Conservation (phyloP, 2,329 filamentous ascomycete species). For the Trichophaea hybrida region DNA sequence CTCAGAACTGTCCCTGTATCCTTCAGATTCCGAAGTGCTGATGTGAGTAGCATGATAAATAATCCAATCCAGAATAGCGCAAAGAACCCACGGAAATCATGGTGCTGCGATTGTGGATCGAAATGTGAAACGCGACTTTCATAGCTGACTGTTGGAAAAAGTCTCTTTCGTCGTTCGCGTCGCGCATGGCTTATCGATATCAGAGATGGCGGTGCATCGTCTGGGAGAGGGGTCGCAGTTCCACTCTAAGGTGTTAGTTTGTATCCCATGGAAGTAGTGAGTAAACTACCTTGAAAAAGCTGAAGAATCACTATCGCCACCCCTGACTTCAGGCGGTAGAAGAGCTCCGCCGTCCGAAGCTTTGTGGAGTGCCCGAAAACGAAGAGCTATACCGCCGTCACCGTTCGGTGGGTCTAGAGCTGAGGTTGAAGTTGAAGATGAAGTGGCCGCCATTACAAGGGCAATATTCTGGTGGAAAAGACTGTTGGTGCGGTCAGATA, state of each 20-base stretch:
- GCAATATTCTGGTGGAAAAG: too few relatives aligned
- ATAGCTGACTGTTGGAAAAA: slow-evolving; percentile 91
- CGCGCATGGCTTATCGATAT: slow-evolving; percentile 74
- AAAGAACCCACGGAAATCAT: slow-evolving; percentile 94
- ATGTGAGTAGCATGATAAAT: slow-evolving; percentile 91
- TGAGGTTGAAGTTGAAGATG: too few relatives aligned
- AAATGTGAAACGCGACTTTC: slow-evolving; percentile 86
- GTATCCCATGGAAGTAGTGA: background rate
- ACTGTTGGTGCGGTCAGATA: too few relatives aligned
- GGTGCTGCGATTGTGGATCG: slow-evolving; percentile 79
- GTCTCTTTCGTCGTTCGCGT: slow-evolving; percentile 65
- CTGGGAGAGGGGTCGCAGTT: slow-evolving; percentile 65
- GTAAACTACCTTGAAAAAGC: background rate
- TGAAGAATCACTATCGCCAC: background rate
- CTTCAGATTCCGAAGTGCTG: slow-evolving; percentile 82
- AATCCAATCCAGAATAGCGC: slow-evolving; percentile 95
- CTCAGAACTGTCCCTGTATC: slow-evolving; percentile 80
- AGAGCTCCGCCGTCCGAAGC: background rate
- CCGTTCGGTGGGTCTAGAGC: too few relatives aligned
- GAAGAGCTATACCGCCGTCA: too few relatives aligned
- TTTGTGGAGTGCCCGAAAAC: too few relatives aligned
- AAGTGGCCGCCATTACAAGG: too few relatives aligned
- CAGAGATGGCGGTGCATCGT: slow-evolving; percentile 83
- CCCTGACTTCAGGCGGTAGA: background rate
- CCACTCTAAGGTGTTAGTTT: slow-evolving; percentile 42